Base-by-base conservation (phyloP, 148 eudicot species). In the Chenopodium album region DNA sequence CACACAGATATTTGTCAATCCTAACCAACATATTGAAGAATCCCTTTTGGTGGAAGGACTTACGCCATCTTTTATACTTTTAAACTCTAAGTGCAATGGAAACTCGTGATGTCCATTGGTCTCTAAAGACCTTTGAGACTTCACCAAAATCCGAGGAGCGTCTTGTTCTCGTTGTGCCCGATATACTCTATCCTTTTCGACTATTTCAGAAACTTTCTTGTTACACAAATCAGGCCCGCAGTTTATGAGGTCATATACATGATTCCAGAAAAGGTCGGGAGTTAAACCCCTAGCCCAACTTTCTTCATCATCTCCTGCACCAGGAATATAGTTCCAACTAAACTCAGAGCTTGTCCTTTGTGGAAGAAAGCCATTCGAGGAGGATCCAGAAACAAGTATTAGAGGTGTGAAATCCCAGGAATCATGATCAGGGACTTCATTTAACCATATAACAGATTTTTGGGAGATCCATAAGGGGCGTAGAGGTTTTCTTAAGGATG, bases 261-360 rank as follows among this genome's bases (percentile, higher is more conserved):
- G 84, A 37, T 84, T 89, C 99, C 99, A 96, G 84, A 94, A 96
- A 67, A 96, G 93, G 52, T 48, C 65, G 4, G 98, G 98, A 5
- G 93, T 86, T 81, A 96, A 87, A 32, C 98, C 98, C 81, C 98
- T 88, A 44, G 99, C 88, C 99, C 99, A 96, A 80, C 97, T 96
- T 84, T 96, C 99, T 85, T 96, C 99, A 77, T 96, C 99, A 81
- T 96, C 99, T 82, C 99, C 99, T 70, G 99, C 99, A 63, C 99
- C 99, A 56, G 99, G 83, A 62, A 96, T 96, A 84, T 96, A 96
- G 72, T 84, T 96, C 97, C 97, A 96, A 79, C 99, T 96, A 80
- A 91, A 94, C 84, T 96, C 93, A 19, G 98, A 91, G 76, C 91
- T 94, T 56, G 89, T 90, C 41, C 89, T 87, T 63, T 90, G 89